A percentile compares a stretch with the other conserved stretches of the same genome.
These are phyloP conservation scores for Bruguiera hainesii DNA, from an alignment of 441 rosid species.

Conservation along the genomic window DNA sequence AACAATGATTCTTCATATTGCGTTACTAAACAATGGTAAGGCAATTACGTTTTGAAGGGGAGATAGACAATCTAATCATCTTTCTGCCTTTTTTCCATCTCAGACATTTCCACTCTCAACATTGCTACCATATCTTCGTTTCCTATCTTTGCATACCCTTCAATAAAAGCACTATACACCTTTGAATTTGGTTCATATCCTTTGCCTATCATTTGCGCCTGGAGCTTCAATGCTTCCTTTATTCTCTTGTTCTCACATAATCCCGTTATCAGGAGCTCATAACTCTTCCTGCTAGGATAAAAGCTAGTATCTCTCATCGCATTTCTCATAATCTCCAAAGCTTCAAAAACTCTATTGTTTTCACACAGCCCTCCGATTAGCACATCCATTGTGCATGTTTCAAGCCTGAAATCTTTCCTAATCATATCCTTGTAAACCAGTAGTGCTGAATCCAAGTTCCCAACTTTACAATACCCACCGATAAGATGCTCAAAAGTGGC, in stretches of 20 bases:
- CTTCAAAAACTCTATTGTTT: conserved; percentile 44
- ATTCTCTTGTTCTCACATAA: conserved; percentile 53
- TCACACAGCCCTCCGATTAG: conserved; percentile 46
- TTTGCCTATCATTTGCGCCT: conserved; percentile 79
- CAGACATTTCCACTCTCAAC: conserved; percentile 55
- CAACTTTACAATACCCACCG: conserved; percentile 50
- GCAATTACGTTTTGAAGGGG: no score
- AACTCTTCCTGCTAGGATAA: conserved; percentile 44
- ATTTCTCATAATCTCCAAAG: conserved; percentile 38
- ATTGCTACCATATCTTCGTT: conserved; percentile 48
- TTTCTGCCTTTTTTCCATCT: conserved; percentile 25
- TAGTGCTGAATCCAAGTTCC: conserved; percentile 49
- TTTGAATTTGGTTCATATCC: conserved; percentile 54
- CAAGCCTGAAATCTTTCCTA: conserved; percentile 42
- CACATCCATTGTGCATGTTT: conserved; percentile 39
- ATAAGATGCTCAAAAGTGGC: conserved; percentile 56
- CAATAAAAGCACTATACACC: conserved; percentile 55
- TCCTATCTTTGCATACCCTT: conserved; percentile 50
- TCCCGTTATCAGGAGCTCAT: conserved; percentile 48
- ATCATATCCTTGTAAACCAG: conserved; percentile 56
- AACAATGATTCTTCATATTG: no score
- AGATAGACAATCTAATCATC: conserved; percentile 19
- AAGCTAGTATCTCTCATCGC: conserved; percentile 36
- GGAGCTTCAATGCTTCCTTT: conserved; percentile 70
- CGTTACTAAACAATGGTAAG: no score